Evolutionary conservation across 345 rosid species (phyloP), one percentile per base, ranked within the genome.

Genomic region (Eutrema yunnanense): DNA sequence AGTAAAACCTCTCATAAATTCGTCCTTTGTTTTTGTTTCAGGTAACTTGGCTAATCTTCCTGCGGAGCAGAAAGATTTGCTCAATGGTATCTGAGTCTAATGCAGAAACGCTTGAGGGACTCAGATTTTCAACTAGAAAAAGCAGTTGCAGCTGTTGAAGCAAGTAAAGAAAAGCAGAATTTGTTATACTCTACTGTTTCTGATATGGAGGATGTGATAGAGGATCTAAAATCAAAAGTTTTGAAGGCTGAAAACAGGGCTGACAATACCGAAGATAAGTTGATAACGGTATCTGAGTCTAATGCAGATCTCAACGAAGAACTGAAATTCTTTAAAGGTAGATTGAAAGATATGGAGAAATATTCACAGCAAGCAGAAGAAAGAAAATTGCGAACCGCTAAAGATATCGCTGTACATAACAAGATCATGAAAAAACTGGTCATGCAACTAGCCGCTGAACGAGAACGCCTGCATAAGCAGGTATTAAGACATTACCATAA

Each of bases 401-500:
- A 85, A 81, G 96, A 85, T 81, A 87, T 95, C 54, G 72, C 76
- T 49, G 37, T 82, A 48, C 93, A 78, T 68, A 79, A 92, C 74
- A 86, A 86, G 85, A 81, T 85, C 78, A 87, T 95, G 75, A 83
- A 84, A n/a, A 88, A 90, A 77, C 71, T 91, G 71, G 83, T 95
- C 64, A 78, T 88, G 87, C 93, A 82, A 72, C 74, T 95, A 43
- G 87, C 90, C 52, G 43, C 82, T 19, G 97, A 92, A 84, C 86
- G 97, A 81, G 97, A 92, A 72, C 93, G 90, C 29, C 93, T 95
- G 69, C 86, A 82, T 73, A 87, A 83, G 79, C 93, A 92, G 99
- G 99, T 90, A 60, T 71, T 30, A 38, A 54, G 37, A 71, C 49
- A 36, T 12, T 62, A 29, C 9, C 13, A 47, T 47, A n/a, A 32